A percentile compares a stretch with the other conserved stretches of the same genome.
phyloP scores from a whole-genome alignment of 2,329 filamentous ascomycete species.

The Amauroascus niger region DNA sequence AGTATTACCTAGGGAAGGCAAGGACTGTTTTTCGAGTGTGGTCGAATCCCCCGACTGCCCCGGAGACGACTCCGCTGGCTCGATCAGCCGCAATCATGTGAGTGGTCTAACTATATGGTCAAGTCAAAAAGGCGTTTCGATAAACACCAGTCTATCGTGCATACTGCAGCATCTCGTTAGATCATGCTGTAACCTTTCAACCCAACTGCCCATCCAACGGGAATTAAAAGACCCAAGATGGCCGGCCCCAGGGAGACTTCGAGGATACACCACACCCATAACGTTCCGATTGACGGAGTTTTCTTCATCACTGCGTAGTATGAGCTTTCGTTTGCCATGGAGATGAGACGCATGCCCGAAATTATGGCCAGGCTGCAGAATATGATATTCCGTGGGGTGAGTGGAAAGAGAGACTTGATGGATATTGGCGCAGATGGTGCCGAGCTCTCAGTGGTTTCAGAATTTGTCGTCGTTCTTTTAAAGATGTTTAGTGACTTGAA shows the following conservation, averaged over 20 bases:
- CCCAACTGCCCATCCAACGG: constrained; percentile 43
- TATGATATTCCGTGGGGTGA: constrained; percentile 25
- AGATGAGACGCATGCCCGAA: constrained; percentile 68
- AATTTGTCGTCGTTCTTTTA: constrained; percentile 4
- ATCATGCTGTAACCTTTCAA: constrained; percentile 47
- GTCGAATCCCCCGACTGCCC: too few relatives aligned
- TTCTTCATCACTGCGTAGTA: constrained; percentile 89
- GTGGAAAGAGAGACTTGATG: constrained; percentile 27
- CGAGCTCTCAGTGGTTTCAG: constrained; percentile 11
- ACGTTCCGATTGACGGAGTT: constrained; percentile 73
- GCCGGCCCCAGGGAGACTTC: constrained; percentile 68
- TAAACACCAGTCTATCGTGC: background rate
- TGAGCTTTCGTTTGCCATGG: constrained; percentile 66
- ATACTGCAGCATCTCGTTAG: constrained; percentile 17
- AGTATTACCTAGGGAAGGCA: too few relatives aligned
- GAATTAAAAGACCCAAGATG: constrained; percentile 44
- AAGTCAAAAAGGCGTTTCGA: too few relatives aligned
- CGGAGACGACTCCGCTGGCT: too few relatives aligned
- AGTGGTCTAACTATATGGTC: too few relatives aligned
- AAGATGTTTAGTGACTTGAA: constrained; percentile 16
- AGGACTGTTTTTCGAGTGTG: too few relatives aligned
- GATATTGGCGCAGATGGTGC: constrained; percentile 24
- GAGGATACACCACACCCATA: constrained; percentile 90
- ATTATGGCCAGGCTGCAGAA: constrained; percentile 28
- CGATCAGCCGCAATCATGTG: too few relatives aligned